These are phyloP conservation scores for Ascochyta fabae DNA, from an alignment of 2,329 filamentous ascomycete species.

Conservation along the genomic window DNA sequence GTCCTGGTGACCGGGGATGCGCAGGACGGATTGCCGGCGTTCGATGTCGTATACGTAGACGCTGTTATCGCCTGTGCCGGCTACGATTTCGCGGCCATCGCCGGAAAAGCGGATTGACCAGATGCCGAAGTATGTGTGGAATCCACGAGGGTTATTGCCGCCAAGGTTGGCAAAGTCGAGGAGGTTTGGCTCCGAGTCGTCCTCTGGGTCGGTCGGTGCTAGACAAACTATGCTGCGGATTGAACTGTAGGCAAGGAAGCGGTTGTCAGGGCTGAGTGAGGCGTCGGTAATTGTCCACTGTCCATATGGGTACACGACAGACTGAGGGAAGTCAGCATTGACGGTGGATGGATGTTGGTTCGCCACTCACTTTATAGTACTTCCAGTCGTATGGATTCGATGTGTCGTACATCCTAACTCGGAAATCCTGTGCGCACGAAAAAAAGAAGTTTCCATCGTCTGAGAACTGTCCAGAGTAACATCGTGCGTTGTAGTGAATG, in stretches of 20 bases:
- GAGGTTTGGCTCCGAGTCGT: slow-evolving; percentile 78
- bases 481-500: slow-evolving; percentile 82
- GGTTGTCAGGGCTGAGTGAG: slow-evolving; percentile 88
- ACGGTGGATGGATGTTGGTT: background rate
- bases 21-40: slow-evolving; percentile 73
- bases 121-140: slow-evolving; percentile 59
- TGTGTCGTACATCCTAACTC: slow-evolving; percentile 96
- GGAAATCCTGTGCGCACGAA: slow-evolving; percentile 88
- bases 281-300: slow-evolving; percentile 98
- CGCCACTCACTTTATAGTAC: slow-evolving; percentile 78
- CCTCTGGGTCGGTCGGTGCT: slow-evolving; percentile 83
- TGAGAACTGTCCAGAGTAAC: slow-evolving; percentile 95
- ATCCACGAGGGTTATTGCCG: slow-evolving; percentile 44
- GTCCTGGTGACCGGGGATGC: slow-evolving; percentile 77
- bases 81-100: slow-evolving; percentile 88
- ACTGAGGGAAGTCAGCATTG: slow-evolving; percentile 62
- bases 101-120: slow-evolving; percentile 94
- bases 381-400: slow-evolving; percentile 94
- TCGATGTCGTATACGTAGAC: slow-evolving; percentile 95
- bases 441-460: slow-evolving; percentile 98
- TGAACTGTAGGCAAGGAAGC: slow-evolving; percentile 88
- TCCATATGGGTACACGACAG: slow-evolving; percentile 81
- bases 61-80: slow-evolving; percentile 78
- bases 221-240: slow-evolving; percentile 85
- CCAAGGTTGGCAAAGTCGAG: slow-evolving; percentile 72